phyloP scores from a whole-genome alignment of 768 basidiomycete genomes.

The Rhizopogon sp. region DNA sequence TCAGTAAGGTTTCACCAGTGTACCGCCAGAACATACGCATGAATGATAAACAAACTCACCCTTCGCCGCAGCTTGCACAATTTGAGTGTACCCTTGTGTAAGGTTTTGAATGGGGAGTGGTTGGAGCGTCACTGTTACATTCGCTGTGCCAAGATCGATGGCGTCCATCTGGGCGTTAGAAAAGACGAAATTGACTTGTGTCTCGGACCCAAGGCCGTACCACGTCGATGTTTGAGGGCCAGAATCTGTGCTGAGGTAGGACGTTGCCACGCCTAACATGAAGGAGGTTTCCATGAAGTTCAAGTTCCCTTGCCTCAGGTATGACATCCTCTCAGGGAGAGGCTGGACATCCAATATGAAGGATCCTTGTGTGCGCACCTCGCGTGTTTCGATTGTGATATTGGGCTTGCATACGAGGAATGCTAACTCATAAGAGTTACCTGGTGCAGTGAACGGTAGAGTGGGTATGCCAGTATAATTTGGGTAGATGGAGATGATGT shows the following conservation, averaged over 20 bases:
- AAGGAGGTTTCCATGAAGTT: not conserved
- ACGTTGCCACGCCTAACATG: not conserved
- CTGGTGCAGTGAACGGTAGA: not conserved
- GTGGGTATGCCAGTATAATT: slow-evolving; percentile 2
- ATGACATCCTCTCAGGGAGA: not conserved
- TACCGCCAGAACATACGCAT: not conserved
- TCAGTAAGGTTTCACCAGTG: not conserved
- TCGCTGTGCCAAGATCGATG: not conserved
- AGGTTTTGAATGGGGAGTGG: not conserved
- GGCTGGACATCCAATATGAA: slow-evolving; percentile 12
- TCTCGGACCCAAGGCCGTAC: slow-evolving; percentile 1
- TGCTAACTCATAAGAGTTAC: slow-evolving; percentile 10
- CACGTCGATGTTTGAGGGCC: not conserved
- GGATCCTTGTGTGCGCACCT: slow-evolving; percentile 12
- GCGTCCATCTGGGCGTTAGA: not conserved
- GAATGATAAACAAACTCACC: not conserved
- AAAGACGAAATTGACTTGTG: slow-evolving; percentile 2
- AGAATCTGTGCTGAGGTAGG: not conserved
- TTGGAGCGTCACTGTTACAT: not conserved
- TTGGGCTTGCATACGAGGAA: slow-evolving; percentile 22
- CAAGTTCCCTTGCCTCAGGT: slow-evolving; percentile 4
- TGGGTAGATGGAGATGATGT: not conserved
- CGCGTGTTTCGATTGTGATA: slow-evolving; percentile 15
- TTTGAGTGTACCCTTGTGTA: slow-evolving; percentile 1
- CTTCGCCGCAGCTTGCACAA: slow-evolving; percentile 4